Evolutionary conservation across 164 flowering plant species (phyloP).

Genomic region (Stephania cephalantha): DNA sequence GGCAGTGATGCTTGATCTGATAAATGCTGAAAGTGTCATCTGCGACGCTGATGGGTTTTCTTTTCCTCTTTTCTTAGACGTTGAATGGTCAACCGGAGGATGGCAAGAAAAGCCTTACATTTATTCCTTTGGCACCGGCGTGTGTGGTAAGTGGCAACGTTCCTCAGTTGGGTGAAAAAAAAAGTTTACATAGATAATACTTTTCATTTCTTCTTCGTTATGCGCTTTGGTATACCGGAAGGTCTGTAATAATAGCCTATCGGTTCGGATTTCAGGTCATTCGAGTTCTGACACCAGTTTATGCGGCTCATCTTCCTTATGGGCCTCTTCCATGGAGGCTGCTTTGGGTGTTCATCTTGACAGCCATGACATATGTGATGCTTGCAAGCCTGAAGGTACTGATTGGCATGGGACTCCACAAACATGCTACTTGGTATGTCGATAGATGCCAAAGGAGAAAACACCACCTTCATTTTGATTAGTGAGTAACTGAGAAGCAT

Average conservation of each 20-base stretch:
- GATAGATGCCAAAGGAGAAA: conserved; percentile 60
- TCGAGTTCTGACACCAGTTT: conserved; percentile 80
- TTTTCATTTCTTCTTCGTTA: neutral
- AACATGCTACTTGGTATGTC: conserved; percentile 81
- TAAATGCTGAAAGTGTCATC: neutral
- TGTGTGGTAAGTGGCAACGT: conserved; percentile 63
- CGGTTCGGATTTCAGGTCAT: conserved; percentile 54
- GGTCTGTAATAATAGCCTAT: neutral
- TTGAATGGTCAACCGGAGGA: conserved; percentile 53
- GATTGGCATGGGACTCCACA: conserved; percentile 67
- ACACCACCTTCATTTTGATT: conserved; percentile 69
- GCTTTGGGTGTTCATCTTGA: conserved; percentile 56
- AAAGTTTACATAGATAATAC: neutral
- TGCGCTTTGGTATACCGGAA: neutral
- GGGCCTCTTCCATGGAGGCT: conserved; percentile 69
- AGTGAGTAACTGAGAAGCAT: neutral
- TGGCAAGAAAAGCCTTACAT: conserved; percentile 56
- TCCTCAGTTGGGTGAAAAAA: neutral
- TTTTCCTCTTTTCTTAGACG: conserved; percentile 37
- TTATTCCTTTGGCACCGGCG: conserved; percentile 92
- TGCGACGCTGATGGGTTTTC: neutral
- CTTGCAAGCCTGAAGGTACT: conserved; percentile 76
- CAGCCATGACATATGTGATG: conserved; percentile 63
- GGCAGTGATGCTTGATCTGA: no score
- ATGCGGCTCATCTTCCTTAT: conserved; percentile 71